A percentile compares a stretch with the other conserved stretches of the same genome.
These are phyloP conservation scores for Hippophae gyantsensis DNA, from an alignment of 306 rosid species.

Conservation along the genomic window DNA sequence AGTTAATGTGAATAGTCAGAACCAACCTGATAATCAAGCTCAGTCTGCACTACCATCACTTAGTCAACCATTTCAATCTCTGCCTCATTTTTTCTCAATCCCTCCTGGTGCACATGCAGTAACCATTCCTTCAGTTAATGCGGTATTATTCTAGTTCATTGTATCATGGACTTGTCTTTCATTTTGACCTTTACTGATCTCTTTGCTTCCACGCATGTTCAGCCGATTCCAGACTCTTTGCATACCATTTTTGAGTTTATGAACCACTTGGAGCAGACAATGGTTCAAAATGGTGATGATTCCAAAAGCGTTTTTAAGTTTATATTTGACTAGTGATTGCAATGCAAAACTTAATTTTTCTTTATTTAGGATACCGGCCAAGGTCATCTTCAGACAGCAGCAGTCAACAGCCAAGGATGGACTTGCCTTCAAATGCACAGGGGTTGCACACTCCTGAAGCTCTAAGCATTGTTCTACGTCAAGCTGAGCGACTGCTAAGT, in stretches of 20 bases:
- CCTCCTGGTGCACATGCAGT: conserved; percentile 59
- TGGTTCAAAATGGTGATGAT: conserved; percentile 55
- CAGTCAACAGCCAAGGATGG: conserved; percentile 40
- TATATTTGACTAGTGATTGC: conserved; percentile 10
- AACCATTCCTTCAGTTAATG: conserved; percentile 59
- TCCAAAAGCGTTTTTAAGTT: conserved; percentile 3
- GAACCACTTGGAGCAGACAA: conserved; percentile 64
- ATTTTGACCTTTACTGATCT: neutral
- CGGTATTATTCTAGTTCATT: conserved; percentile 34
- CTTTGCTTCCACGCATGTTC: conserved; percentile 15
- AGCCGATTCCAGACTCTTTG: conserved; percentile 89
- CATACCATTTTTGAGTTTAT: conserved; percentile 73
- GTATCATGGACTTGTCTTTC: neutral
- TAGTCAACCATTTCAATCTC: conserved; percentile 47
- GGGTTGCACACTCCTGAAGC: conserved; percentile 83
- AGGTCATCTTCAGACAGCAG: conserved; percentile 36
- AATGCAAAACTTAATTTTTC: conserved; percentile 17
- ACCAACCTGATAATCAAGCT: conserved; percentile 49
- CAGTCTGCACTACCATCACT: conserved; percentile 58
- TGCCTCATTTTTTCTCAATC: conserved; percentile 61
- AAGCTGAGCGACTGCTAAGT: conserved; percentile 58
- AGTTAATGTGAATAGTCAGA: conserved; percentile 31
- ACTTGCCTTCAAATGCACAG: conserved; percentile 68
- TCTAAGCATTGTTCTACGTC: conserved; percentile 62
- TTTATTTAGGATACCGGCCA: conserved; percentile 33